phyloP scores from a whole-genome alignment of 192 early-diverging fungal genomes.

The Funneliformis geosporum region DNA sequence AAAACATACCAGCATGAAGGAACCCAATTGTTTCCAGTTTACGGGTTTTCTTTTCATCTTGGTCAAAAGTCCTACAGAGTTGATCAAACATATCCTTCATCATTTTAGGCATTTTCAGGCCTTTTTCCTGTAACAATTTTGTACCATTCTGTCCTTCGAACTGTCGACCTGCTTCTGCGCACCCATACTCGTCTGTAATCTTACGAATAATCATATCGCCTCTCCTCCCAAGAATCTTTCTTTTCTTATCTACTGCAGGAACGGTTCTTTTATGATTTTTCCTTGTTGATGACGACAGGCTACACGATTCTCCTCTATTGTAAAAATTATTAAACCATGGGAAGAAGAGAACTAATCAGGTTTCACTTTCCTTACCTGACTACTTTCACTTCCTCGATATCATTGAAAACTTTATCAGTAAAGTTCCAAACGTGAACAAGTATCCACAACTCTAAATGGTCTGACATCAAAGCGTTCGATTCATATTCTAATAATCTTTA shows the following conservation, averaged over 20 bases:
- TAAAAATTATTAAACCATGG: conserved; percentile 18
- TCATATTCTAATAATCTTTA: not conserved
- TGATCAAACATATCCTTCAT: conserved; percentile 36
- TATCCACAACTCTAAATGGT: too few species aligned
- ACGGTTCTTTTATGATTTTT: conserved; percentile 27
- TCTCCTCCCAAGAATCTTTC: conserved; percentile 29
- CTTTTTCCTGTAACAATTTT: conserved; percentile 23
- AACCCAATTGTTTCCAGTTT: conserved; percentile 36
- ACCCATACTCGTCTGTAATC: conserved; percentile 31
- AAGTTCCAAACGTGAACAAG: too few species aligned
- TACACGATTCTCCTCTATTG: conserved; percentile 28
- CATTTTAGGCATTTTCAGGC: conserved; percentile 33
- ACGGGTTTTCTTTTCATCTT: conserved; percentile 28
- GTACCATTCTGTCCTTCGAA: conserved; percentile 28
- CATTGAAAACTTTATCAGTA: too few species aligned
- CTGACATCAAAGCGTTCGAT: too few species aligned
- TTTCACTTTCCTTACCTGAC: conserved; percentile 32
- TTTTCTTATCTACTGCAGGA: conserved; percentile 14
- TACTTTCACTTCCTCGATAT: conserved; percentile 17
- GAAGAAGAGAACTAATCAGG: conserved; percentile 11
- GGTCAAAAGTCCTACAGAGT: conserved; percentile 7
- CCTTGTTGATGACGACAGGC: conserved; percentile 23
- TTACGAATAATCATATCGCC: conserved; percentile 33
- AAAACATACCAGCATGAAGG: conserved; percentile 33
- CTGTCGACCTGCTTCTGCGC: conserved; percentile 31